Conservation (phyloP, 306 rosid genomes). For the Cicer pinnatifidum region DNA sequence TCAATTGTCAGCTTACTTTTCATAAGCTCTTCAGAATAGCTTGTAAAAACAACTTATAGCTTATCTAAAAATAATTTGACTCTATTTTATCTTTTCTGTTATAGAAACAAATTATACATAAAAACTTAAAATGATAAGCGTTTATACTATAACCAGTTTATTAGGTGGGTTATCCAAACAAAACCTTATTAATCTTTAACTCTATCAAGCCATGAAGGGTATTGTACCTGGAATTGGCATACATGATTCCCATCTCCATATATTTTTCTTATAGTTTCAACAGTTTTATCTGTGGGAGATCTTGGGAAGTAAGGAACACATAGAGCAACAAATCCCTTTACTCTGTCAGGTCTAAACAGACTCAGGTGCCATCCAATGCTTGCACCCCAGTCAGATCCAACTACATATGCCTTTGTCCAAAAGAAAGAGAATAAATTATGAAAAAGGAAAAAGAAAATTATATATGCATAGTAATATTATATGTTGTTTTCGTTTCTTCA, state of each 20-base stretch:
- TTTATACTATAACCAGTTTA: too few species aligned
- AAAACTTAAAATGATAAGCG: too few species aligned
- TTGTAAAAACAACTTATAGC: too few species aligned
- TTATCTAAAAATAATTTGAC: too few species aligned
- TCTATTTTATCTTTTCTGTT: too few species aligned
- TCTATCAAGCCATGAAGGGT: conserved; percentile 21
- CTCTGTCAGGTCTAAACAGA: conserved; percentile 72
- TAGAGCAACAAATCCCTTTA: conserved; percentile 60
- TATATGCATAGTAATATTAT: too few species aligned
- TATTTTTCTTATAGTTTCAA: conserved; percentile 47
- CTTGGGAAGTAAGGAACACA: conserved; percentile 66
- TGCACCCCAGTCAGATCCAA: conserved; percentile 75
- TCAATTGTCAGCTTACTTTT: too few species aligned
- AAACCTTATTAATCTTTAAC: background rate
- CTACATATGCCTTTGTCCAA: conserved; percentile 59
- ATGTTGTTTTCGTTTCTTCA: too few species aligned
- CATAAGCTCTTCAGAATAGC: too few species aligned
- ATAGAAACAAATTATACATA: too few species aligned
- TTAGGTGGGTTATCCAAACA: too few species aligned
- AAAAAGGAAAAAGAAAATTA: too few species aligned
- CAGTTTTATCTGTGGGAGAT: conserved; percentile 50
- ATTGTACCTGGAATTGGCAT: conserved; percentile 71
- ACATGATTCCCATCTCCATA: conserved; percentile 59
- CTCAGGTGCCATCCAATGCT: conserved; percentile 62
- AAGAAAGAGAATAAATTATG: background rate